Evolutionary conservation across 83 land plant genomes (phyloP).

Genomic region (Picea abies): DNA sequence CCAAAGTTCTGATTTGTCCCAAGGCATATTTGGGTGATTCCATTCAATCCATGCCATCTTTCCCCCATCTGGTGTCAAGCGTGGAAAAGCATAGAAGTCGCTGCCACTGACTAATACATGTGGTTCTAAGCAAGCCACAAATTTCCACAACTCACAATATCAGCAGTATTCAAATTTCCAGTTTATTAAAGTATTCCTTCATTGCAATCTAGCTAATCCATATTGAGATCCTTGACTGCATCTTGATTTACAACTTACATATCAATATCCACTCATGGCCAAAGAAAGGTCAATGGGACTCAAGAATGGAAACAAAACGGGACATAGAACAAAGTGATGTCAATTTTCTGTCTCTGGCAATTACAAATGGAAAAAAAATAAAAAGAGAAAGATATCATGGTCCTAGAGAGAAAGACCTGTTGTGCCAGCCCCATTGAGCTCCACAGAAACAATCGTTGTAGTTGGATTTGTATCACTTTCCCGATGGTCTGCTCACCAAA

Average conservation of each 20-base stretch:
- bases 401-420: slow-evolving; percentile 37
- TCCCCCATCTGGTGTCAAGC: slow-evolving; percentile 69
- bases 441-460: slow-evolving; percentile 66
- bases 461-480: slow-evolving; percentile 52
- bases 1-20: slow-evolving; percentile 90
- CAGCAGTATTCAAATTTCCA: background rate
- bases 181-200: background rate
- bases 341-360: too few species aligned
- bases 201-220: background rate
- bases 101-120: slow-evolving; percentile 68
- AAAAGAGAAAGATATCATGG: background rate
- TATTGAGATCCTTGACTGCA: background rate
- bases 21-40: slow-evolving; percentile 95
- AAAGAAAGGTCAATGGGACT: too few species aligned
- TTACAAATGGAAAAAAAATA: too few species aligned
- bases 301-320: too few species aligned
- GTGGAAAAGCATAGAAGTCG: slow-evolving; percentile 95
- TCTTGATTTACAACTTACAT: background rate
- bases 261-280: background rate
- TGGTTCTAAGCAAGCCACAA: slow-evolving; percentile 57
- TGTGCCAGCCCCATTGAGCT: slow-evolving; percentile 31
- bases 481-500: slow-evolving; percentile 59
- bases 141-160: background rate
- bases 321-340: too few species aligned
- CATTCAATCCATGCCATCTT: slow-evolving; percentile 94